Conservation (phyloP, 768 basidiomycete species). For the Mycena galericulata region DNA sequence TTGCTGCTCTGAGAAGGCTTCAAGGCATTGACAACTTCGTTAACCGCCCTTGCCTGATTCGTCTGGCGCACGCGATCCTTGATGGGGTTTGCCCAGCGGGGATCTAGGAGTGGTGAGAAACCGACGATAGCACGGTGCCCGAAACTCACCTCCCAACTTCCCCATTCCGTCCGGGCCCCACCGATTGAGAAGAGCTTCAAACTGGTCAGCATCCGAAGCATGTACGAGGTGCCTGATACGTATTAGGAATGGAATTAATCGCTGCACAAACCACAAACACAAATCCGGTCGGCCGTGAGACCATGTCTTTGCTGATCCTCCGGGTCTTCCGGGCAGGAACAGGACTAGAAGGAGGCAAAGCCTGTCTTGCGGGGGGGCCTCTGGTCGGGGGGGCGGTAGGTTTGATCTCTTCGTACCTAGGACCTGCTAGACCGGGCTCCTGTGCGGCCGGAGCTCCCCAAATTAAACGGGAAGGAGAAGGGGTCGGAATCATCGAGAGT, state of each 20-base stretch:
- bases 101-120: constrained; percentile 66
- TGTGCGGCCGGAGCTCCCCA: constrained; percentile 59
- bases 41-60: constrained; percentile 79
- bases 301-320: constrained; percentile 89
- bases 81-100: constrained; percentile 90
- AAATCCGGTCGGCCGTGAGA: constrained; percentile 85
- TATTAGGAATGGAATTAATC: constrained; percentile 40
- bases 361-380: constrained; percentile 46
- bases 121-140: constrained; percentile 31
- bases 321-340: constrained; percentile 63
- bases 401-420: constrained; percentile 73
- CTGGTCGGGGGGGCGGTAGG: constrained; percentile 41
- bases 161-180: constrained; percentile 93
- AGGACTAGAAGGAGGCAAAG: constrained; percentile 47
- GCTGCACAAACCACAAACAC: constrained; percentile 67
- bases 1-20: constrained; percentile 64
- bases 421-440: constrained; percentile 67
- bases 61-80: constrained; percentile 78
- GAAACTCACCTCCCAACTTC: constrained; percentile 82
- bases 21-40: constrained; percentile 80
- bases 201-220: constrained; percentile 91
- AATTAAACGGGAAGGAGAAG: constrained; percentile 73
- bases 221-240: constrained; percentile 84
- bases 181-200: constrained; percentile 85
- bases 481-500: constrained; percentile 80